Conservation (phyloP, 176 grass and related monocot species). For the Puccinellia tenuiflora region DNA sequence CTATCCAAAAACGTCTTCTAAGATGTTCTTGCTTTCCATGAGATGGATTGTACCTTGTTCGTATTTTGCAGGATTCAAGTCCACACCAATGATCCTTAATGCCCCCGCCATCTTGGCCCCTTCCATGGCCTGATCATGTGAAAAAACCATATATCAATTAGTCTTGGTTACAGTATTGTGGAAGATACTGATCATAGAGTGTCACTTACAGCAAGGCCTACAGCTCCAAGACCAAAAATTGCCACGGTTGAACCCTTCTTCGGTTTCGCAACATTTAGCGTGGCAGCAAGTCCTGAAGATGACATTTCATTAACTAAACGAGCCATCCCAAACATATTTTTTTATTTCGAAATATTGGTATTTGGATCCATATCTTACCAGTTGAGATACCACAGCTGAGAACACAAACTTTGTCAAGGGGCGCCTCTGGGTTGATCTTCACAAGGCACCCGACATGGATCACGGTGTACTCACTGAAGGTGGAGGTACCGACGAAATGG, state of each 20-base stretch:
- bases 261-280: constrained; percentile 81
- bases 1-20: no score
- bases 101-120: constrained; percentile 77
- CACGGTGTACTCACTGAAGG: constrained; percentile 81
- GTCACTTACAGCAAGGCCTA: constrained; percentile 74
- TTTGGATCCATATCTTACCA: neutral
- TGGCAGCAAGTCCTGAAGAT: constrained; percentile 61
- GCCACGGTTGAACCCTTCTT: constrained; percentile 74
- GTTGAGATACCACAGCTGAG: constrained; percentile 89
- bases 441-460: constrained; percentile 66
- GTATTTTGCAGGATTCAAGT: constrained; percentile 62
- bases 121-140: constrained; percentile 55
- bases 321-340: neutral
- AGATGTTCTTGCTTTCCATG: neutral
- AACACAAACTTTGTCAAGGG: constrained; percentile 79
- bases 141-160: neutral
- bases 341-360: neutral
- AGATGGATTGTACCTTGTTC: constrained; percentile 45
- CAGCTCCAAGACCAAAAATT: constrained; percentile 79
- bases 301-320: neutral
- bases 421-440: constrained; percentile 76
- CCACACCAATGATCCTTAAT: constrained; percentile 69
- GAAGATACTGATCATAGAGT: neutral
- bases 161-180: neutral
- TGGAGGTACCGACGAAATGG: constrained; percentile 82